phyloP scores from a whole-genome alignment of 495 filamentous ascomycete species.

The Rhizodiscina lignyota region DNA sequence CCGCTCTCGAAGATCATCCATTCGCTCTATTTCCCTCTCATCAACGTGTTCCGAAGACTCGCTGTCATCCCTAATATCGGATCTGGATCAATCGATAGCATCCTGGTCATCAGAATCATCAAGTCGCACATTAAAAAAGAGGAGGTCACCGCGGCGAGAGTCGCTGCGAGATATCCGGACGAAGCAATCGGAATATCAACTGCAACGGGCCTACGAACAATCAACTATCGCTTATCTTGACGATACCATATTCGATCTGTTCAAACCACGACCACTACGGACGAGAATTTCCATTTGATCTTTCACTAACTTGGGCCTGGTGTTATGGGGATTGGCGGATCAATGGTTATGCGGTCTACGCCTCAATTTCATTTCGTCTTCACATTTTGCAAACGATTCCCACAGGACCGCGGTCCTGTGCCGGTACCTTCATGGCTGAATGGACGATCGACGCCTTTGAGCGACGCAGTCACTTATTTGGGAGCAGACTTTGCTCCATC shows the following conservation, averaged over 20 bases:
- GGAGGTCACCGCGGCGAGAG: constrained; percentile 10
- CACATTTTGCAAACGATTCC: no score
- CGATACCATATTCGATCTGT: constrained; percentile 4
- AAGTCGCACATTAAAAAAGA: constrained; percentile 9
- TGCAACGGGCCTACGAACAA: constrained; percentile 18
- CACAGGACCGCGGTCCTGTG: no score
- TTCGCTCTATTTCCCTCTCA: constrained; percentile 1
- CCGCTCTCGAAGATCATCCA: background rate
- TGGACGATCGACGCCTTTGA: no score
- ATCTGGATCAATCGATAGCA: constrained; percentile 1
- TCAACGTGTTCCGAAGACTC: background rate
- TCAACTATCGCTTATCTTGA: constrained; percentile 18
- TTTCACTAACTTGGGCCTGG: background rate
- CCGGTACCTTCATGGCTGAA: no score
- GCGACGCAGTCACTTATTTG: no score
- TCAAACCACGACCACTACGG: background rate
- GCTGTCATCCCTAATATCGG: background rate
- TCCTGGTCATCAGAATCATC: background rate
- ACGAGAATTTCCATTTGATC: background rate
- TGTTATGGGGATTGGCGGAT: background rate
- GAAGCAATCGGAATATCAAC: constrained; percentile 17
- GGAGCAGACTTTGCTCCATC: no score
- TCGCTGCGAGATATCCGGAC: constrained; percentile 16
- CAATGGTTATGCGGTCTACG: background rate
- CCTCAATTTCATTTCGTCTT: background rate